These are phyloP conservation scores for Colletotrichum filicis DNA, from an alignment of 2,329 filamentous ascomycete species.

Conservation along the genomic window DNA sequence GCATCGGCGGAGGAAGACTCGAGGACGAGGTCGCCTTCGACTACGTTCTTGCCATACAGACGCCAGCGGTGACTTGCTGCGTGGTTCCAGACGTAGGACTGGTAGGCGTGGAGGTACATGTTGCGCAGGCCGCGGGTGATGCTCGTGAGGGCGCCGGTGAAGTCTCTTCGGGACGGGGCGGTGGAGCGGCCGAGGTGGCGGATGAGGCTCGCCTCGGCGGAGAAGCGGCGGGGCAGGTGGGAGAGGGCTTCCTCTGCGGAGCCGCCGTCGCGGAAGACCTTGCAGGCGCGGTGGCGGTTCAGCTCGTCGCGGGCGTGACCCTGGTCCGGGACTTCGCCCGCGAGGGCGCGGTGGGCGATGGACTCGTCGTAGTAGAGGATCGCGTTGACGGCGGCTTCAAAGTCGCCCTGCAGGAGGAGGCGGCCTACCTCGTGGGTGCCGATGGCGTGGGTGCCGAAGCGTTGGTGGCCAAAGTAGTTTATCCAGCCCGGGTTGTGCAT, in stretches of 20 bases:
- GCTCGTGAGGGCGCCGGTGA: slow-evolving; percentile 80
- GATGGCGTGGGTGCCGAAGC: slow-evolving; percentile 89
- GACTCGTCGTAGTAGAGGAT: slow-evolving; percentile 79
- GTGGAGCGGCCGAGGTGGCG: slow-evolving; percentile 71
- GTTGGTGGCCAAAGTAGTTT: slow-evolving; percentile 98
- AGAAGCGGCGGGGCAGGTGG: slow-evolving; percentile 82
- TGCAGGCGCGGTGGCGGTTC: slow-evolving; percentile 81
- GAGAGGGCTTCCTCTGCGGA: slow-evolving; percentile 70
- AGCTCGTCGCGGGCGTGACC: slow-evolving; percentile 79
- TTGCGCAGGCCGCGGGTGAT: slow-evolving; percentile 86
- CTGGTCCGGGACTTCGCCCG: slow-evolving; percentile 47
- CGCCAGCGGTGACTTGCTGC: slow-evolving; percentile 85
- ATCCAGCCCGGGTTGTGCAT: slow-evolving; percentile 85
- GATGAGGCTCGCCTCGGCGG: slow-evolving; percentile 82
- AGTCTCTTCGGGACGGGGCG: slow-evolving; percentile 69
- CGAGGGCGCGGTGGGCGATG: slow-evolving; percentile 60
- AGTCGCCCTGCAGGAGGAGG: slow-evolving; percentile 84
- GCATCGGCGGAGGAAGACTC: slow-evolving; percentile 46
- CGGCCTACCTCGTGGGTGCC: slow-evolving; percentile 88
- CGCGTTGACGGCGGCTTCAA: slow-evolving; percentile 80
- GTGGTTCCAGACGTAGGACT: slow-evolving; percentile 94
- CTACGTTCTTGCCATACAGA: slow-evolving; percentile 76
- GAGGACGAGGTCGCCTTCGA: slow-evolving; percentile 88
- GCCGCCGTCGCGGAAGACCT: slow-evolving; percentile 72
- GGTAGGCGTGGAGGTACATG: slow-evolving; percentile 98